A percentile compares a stretch with the other conserved stretches of the same genome.
Conservation (phyloP, 1,284 basidiomycete species). For the Laetiporus sulphureus region DNA sequence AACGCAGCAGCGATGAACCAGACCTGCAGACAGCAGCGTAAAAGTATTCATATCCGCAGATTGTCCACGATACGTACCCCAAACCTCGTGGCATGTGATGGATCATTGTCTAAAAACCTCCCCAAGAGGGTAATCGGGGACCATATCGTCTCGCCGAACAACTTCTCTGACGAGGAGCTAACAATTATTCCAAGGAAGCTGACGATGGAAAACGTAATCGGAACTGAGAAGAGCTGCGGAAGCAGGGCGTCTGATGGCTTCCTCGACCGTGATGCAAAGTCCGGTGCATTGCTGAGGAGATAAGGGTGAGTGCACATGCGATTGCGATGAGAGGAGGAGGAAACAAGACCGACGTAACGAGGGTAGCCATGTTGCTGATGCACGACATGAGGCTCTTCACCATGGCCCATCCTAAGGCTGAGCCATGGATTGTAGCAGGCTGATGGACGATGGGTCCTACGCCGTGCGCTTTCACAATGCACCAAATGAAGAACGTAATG, state of each 20-base stretch:
- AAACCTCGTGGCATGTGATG: slow-evolving; percentile 59
- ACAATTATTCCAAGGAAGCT: slow-evolving; percentile 84
- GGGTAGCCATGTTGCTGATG: slow-evolving; percentile 75
- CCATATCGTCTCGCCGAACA: slow-evolving; percentile 79
- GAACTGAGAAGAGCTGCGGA: slow-evolving; percentile 71
- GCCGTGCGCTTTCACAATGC: slow-evolving; percentile 72
- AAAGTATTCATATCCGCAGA: neutral
- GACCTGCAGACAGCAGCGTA: slow-evolving; percentile 28
- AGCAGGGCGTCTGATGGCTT: slow-evolving; percentile 61
- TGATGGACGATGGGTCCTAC: slow-evolving; percentile 76
- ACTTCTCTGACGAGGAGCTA: slow-evolving; percentile 68
- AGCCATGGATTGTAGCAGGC: slow-evolving; percentile 60
- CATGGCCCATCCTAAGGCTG: slow-evolving; percentile 76
- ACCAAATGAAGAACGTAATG: slow-evolving; percentile 79
- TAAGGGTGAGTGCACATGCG: no score
- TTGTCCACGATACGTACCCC: slow-evolving; percentile 41
- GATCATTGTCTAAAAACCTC: slow-evolving; percentile 59
- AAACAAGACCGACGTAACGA: slow-evolving; percentile 46
- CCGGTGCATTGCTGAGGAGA: slow-evolving; percentile 70
- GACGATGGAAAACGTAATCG: slow-evolving; percentile 71
- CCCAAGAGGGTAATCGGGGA: slow-evolving; percentile 71
- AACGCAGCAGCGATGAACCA: slow-evolving; percentile 77
- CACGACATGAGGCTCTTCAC: slow-evolving; percentile 71
- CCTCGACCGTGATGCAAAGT: slow-evolving; percentile 71
- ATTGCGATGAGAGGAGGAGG: no score